These are phyloP conservation scores for Endogone sp. DNA, from an alignment of 192 early-diverging fungal species.

Conservation along the genomic window DNA sequence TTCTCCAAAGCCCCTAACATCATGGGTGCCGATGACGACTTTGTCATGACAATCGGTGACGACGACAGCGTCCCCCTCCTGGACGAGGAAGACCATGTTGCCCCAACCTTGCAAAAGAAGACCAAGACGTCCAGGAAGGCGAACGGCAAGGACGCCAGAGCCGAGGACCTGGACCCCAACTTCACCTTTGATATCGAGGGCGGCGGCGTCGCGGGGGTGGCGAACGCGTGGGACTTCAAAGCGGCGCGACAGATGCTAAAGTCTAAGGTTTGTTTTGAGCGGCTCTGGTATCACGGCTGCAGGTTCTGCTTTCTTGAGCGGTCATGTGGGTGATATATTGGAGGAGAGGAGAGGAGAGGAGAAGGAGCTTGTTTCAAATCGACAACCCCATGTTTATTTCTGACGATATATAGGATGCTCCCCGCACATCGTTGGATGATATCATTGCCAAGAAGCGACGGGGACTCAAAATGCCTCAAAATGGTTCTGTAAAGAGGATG, in stretches of 20 bases:
- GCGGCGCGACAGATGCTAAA: constrained; percentile 72
- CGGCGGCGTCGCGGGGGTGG: constrained; percentile 51
- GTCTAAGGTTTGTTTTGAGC: constrained; percentile 34
- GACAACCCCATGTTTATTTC: no score
- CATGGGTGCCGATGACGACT: constrained; percentile 32
- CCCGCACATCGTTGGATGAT: constrained; percentile 28
- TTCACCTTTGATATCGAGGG: constrained; percentile 80
- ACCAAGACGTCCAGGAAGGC: constrained; percentile 12
- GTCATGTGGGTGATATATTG: not conserved
- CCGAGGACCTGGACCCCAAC: constrained; percentile 59
- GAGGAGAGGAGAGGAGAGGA: no score
- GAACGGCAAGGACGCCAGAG: constrained; percentile 17
- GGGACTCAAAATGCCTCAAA: constrained; percentile 5
- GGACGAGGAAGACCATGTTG: constrained; percentile 31
- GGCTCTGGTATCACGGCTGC: not conserved
- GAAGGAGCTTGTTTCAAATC: no score
- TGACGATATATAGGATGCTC: constrained; percentile 1
- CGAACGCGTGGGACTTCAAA: constrained; percentile 78
- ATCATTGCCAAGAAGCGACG: constrained; percentile 38
- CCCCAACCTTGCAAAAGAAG: constrained; percentile 11
- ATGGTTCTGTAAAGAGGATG: not conserved
- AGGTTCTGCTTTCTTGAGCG: constrained; percentile 1
- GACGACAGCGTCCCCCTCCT: constrained; percentile 54
- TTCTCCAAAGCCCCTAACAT: not conserved
- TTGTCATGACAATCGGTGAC: constrained; percentile 74